These are phyloP conservation scores for Starmera dryadoides DNA, from an alignment of 805 yeast genomes.

Conservation along the genomic window DNA sequence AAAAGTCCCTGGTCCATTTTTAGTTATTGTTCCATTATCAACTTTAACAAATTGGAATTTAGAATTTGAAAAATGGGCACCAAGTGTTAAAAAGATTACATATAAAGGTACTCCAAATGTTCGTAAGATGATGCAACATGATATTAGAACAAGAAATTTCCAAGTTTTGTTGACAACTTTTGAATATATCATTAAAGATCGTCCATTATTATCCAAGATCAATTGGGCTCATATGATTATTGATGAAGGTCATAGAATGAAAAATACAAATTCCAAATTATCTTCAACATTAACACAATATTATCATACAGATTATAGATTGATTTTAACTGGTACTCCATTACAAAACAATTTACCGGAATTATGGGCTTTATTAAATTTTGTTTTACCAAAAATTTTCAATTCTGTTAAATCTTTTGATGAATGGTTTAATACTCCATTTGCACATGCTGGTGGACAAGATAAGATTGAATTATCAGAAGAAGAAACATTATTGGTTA, in stretches of 20 bases:
- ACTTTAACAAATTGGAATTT: conserved; percentile 82
- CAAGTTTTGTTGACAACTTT: conserved; percentile 74
- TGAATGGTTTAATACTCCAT: conserved; percentile 88
- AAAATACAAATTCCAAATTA: conserved; percentile 67
- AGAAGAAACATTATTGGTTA: conserved; percentile 78
- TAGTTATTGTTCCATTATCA: conserved; percentile 78
- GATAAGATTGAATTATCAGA: conserved; percentile 76
- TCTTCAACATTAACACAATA: conserved; percentile 64
- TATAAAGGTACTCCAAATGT: conserved; percentile 75
- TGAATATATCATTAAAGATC: conserved; percentile 74
- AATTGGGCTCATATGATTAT: conserved; percentile 84
- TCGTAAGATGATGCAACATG: conserved; percentile 58
- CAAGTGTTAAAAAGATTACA: conserved; percentile 60
- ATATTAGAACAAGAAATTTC: conserved; percentile 61
- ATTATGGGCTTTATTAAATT: conserved; percentile 77
- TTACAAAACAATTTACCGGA: conserved; percentile 80
- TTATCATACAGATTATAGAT: conserved; percentile 68
- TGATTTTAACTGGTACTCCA: conserved; percentile 85
- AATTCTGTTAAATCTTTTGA: conserved; percentile 82
- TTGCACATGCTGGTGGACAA: conserved; percentile 77
- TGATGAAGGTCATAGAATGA: conserved; percentile 90
- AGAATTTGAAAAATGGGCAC: conserved; percentile 88
- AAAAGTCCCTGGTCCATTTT: conserved; percentile 58
- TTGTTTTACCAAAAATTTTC: conserved; percentile 77
- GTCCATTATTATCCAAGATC: conserved; percentile 59